Base-by-base conservation (phyloP, 1,284 basidiomycete genomes). In the Microbotryomycetes sp. region DNA sequence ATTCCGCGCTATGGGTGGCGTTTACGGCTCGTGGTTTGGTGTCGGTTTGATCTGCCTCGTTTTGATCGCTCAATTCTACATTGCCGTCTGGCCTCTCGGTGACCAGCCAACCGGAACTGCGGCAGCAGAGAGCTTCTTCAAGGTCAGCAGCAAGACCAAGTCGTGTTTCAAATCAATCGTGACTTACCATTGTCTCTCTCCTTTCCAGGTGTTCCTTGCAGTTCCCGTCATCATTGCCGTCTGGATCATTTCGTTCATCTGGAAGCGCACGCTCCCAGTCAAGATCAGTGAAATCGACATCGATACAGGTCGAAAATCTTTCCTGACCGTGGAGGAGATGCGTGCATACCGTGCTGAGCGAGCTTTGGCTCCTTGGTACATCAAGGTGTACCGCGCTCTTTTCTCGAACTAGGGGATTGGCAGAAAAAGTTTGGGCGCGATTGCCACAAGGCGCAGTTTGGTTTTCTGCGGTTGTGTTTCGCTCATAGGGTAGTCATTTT, bases 1-100 rank as follows among this genome's bases (percentile, higher is more conserved):
- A 4, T 80, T 77, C 76, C 68, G 60, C n/a, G 78, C 79, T 27
- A 68, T 77, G 31, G 75, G 77, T 23, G 80, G 80, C 47, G 71
- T 78, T 30, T 76, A 63, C 47, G 80, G 80, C 31, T 77, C 77
- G 16, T 72, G 73, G 66, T 67, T 75, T 57, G 79, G 79, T 45
- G 71, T 76, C 69, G 73, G 51, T 29, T 65, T 77, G 54, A 64
- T 72, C 41, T 53, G 61, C 60, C 60, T 73, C 27, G 73, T 74
- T 16, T 60, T 74, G 24, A 65, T 71, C 31, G 74, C 74, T 7
- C 75, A 73, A 71, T 53, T 56, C 35, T 41, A 41, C 35, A 41
- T 41, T 18, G 66, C 70, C 21, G 45, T 73, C 53, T 72, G 71
- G 68, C 76, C 76, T 26, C 62, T 77, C 45, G 73, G 73, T 7